Evolutionary conservation across 139 green algal genomes (phyloP).

Genomic region (Chlamydomonas applanata): DNA sequence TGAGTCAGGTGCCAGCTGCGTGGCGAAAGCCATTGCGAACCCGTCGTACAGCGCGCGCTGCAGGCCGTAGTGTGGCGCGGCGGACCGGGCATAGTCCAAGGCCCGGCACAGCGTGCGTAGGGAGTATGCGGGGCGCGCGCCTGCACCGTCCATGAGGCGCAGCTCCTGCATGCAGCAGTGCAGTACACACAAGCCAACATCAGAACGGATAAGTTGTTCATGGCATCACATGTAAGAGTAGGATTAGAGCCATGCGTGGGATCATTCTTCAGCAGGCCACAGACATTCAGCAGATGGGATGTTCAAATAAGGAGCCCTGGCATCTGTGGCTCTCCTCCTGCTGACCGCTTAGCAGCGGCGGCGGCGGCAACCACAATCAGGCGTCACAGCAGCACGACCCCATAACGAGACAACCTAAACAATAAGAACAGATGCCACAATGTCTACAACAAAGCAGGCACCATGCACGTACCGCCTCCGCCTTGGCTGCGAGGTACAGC

Average conservation of each 20-base stretch:
- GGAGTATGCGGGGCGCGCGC: conserved; percentile 86
- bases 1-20: conserved; percentile 58
- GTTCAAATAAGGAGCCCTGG: too few species aligned
- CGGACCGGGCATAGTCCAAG: conserved; percentile 80
- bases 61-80: conserved; percentile 82
- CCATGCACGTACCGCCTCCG: conserved; percentile 59
- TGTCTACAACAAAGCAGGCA: not conserved
- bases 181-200: not conserved
- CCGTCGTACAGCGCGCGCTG: conserved; percentile 89
- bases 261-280: too few species aligned
- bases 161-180: conserved; percentile 45
- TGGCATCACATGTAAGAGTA: too few species aligned
- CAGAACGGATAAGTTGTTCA: too few species aligned
- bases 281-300: too few species aligned
- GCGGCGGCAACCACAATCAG: too few species aligned
- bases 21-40: conserved; percentile 92
- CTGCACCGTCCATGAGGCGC: conserved; percentile 79
- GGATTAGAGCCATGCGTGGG: too few species aligned
- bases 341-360: not conserved
- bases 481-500: conserved; percentile 87
- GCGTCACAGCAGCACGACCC: too few species aligned
- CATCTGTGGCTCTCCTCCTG: too few species aligned
- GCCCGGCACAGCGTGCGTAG: conserved; percentile 91
- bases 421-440: too few species aligned
- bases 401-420: too few species aligned